phyloP scores from a whole-genome alignment of 1,139 yeast species.

The Meyerozyma sp. region DNA sequence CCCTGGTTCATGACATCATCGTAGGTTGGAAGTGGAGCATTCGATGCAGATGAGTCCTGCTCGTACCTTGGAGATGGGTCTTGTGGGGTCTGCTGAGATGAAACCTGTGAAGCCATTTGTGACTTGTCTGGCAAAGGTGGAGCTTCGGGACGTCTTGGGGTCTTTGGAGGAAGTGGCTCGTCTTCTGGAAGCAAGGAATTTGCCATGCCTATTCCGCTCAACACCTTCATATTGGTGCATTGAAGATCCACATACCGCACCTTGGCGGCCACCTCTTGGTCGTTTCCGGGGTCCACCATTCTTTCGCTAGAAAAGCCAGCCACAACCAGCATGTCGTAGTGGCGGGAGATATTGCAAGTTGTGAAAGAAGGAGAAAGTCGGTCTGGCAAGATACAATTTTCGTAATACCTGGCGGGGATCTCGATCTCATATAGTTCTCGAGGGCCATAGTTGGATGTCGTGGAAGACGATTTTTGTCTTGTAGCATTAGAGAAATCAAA shows the following conservation, averaged over 20 bases:
- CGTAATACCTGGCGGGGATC: conserved; percentile 36
- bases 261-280: conserved; percentile 15
- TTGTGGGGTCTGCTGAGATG: not conserved
- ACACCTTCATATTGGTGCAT: conserved; percentile 32
- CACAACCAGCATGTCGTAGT: conserved; percentile 37
- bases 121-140: not conserved
- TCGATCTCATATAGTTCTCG: conserved; percentile 36
- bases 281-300: conserved; percentile 16
- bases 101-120: not conserved
- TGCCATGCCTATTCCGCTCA: conserved; percentile 36
- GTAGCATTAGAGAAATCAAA: conserved; percentile 37
- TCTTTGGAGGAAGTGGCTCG: not conserved
- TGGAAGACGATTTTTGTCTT: conserved; percentile 21
- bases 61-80: not conserved
- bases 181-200: not conserved
- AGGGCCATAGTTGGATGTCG: conserved; percentile 13
- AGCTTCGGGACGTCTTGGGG: not conserved
- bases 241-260: conserved; percentile 27
- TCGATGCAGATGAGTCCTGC: not conserved
- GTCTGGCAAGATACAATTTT: conserved; percentile 44
- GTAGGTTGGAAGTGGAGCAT: conserved; percentile 6
- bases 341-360: conserved; percentile 52
- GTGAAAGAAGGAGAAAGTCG: conserved; percentile 49
- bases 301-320: conserved; percentile 41
- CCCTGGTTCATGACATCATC: conserved; percentile 11